A percentile compares a stretch with the other conserved stretches of the same genome.
These are phyloP conservation scores for Komagataella pastoris DNA, from an alignment of 805 yeast species.

Conservation along the genomic window DNA sequence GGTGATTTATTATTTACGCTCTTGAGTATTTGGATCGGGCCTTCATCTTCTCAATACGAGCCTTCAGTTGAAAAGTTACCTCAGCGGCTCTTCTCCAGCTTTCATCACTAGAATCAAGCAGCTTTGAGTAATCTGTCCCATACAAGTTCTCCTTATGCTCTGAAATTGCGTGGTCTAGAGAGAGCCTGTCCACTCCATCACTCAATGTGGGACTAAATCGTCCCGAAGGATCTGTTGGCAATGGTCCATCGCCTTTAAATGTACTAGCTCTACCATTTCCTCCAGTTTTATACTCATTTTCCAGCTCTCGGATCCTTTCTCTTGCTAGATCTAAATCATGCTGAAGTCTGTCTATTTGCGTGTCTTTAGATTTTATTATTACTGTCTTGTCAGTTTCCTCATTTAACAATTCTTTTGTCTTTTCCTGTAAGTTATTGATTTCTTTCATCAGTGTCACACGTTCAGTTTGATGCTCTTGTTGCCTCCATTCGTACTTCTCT, in stretches of 20 bases:
- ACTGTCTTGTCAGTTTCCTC: constrained; percentile 38
- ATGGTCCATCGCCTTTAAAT: constrained; percentile 11
- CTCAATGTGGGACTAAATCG: constrained; percentile 11
- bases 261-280: constrained; percentile 11
- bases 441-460: constrained; percentile 19
- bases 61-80: constrained; percentile 75
- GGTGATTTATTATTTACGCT: not conserved
- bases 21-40: constrained; percentile 17
- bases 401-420: constrained; percentile 28
- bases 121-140: constrained; percentile 13
- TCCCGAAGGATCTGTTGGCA: not conserved
- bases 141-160: constrained; percentile 11
- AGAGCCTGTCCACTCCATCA: constrained; percentile 18
- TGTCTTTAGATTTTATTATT: constrained; percentile 51
- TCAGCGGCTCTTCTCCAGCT: constrained; percentile 88
- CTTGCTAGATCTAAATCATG: constrained; percentile 51
- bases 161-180: constrained; percentile 12
- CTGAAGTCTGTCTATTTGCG: constrained; percentile 45
- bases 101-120: constrained; percentile 37
- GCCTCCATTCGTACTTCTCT: constrained; percentile 14
- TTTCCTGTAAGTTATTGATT: constrained; percentile 17
- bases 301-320: constrained; percentile 37
- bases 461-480: constrained; percentile 15
- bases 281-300: constrained; percentile 20
- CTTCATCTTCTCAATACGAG: constrained; percentile 82